Evolutionary conservation across 192 early-diverging fungal genomes (phyloP), one percentile per base, ranked within the genome.

Genomic region (Umbelopsis sp.): DNA sequence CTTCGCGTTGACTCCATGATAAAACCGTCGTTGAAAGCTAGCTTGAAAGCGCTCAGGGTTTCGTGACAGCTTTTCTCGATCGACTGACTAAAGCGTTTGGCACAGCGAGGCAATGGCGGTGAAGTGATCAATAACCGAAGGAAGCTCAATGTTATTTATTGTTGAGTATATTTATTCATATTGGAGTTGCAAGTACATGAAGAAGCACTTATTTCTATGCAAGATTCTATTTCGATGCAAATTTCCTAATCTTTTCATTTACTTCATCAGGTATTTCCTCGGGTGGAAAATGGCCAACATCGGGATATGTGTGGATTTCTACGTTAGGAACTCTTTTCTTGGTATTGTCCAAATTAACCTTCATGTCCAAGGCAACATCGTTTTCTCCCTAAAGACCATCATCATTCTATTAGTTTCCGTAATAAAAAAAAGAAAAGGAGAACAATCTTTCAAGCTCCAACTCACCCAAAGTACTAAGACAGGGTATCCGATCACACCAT

Each of bases 401-500:
- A 34, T 1, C 38, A 41, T 41, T 41, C 4, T 4, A 6, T 41
- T 41, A n/a, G n/a, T n/a, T n/a, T n/a, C n/a, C n/a, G n/a, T n/a
- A n/a, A n/a, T n/a, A n/a, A n/a, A n/a, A n/a, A n/a, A n/a, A n/a
- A n/a, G n/a, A n/a, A n/a, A n/a, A n/a, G 38, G 38, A 6, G 5
- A 41, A 41, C 38, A 1, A 11, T 11, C 38, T 41, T 41, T 22
- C 41, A 3, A 20, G 10, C 22, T 25, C 11, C 44, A 11, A 53
- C 68, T 45, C 45, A 74, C 73, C 73, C 73, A 74, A 32, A 74
- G 68, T 14, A 74, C 43, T 10, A 74, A 38, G 16, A 66, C 67
- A 44, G 73, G 73, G 21, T 54, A 54, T n/a, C 50, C 73, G n/a
- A 74, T 70, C 4, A 44, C 17, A 11, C 73, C 73, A 32, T 50